phyloP scores from a whole-genome alignment of 1,139 yeast species.

The Candida sojae region DNA sequence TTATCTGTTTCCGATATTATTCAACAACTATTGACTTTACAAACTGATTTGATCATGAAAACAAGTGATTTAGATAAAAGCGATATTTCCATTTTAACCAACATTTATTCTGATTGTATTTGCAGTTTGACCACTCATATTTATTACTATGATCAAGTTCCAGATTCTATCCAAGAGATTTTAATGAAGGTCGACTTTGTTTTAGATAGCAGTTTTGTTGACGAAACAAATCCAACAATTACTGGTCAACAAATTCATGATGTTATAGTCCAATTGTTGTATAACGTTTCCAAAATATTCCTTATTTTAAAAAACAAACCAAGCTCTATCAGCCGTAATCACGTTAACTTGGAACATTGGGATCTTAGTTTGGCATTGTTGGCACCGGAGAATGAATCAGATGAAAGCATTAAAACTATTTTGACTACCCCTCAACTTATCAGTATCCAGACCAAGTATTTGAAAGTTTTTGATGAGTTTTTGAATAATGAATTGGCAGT shows the following conservation, averaged over 20 bases:
- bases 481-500: conserved; percentile 32
- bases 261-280: conserved; percentile 32
- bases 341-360: conserved; percentile 47
- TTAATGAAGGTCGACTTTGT: conserved; percentile 40
- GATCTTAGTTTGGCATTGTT: conserved; percentile 39
- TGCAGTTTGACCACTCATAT: conserved; percentile 69
- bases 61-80: conserved; percentile 21
- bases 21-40: conserved; percentile 62
- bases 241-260: conserved; percentile 21
- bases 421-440: conserved; percentile 27
- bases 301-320: conserved; percentile 29
- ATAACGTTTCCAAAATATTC: conserved; percentile 36
- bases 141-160: conserved; percentile 76
- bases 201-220: conserved; percentile 24
- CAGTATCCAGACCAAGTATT: conserved; percentile 33
- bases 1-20: conserved; percentile 83
- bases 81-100: conserved; percentile 27
- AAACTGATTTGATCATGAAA: conserved; percentile 46
- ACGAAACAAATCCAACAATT: conserved; percentile 11
- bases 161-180: conserved; percentile 70
- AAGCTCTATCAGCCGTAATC: conserved; percentile 40
- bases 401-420: conserved; percentile 12
- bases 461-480: conserved; percentile 36
- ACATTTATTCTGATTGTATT: conserved; percentile 48
- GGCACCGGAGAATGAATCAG: conserved; percentile 27